These are phyloP conservation scores for Vigna radiata DNA, from an alignment of 306 rosid genomes.

Conservation along the genomic window DNA sequence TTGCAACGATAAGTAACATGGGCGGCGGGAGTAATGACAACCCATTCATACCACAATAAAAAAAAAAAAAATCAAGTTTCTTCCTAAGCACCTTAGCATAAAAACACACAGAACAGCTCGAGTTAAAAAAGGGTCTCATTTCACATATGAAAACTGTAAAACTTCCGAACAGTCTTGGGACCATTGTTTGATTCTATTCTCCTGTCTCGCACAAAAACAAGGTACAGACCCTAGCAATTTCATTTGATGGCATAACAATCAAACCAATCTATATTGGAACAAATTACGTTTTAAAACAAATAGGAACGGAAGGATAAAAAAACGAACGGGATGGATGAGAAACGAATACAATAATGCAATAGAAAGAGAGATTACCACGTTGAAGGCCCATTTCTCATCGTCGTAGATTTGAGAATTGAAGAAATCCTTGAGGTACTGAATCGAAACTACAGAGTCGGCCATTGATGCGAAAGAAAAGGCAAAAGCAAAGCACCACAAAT, in stretches of 20 bases:
- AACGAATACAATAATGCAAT: neutral
- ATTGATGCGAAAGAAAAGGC: constrained; percentile 48
- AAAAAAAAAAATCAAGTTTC: neutral
- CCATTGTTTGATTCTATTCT: neutral
- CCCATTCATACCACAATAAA: neutral
- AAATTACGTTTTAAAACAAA: neutral
- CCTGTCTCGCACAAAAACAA: constrained; percentile 1
- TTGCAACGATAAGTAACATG: neutral
- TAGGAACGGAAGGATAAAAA: neutral
- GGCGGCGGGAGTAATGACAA: neutral
- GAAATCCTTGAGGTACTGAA: constrained; percentile 66
- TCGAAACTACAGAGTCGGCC: constrained; percentile 62
- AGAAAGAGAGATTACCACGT: constrained; percentile 58
- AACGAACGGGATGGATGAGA: neutral
- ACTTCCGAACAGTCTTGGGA: neutral
- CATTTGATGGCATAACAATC: constrained; percentile 1
- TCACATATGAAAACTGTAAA: neutral
- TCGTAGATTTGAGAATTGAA: constrained; percentile 66
- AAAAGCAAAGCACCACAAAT: neutral
- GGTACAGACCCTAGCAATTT: neutral
- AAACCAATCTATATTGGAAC: neutral
- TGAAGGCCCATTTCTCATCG: constrained; percentile 86
- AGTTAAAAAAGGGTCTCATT: neutral
- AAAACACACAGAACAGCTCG: neutral
- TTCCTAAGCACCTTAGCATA: neutral